Conservation (phyloP, 495 filamentous ascomycete species). For the Penicillium robsamsonii region DNA sequence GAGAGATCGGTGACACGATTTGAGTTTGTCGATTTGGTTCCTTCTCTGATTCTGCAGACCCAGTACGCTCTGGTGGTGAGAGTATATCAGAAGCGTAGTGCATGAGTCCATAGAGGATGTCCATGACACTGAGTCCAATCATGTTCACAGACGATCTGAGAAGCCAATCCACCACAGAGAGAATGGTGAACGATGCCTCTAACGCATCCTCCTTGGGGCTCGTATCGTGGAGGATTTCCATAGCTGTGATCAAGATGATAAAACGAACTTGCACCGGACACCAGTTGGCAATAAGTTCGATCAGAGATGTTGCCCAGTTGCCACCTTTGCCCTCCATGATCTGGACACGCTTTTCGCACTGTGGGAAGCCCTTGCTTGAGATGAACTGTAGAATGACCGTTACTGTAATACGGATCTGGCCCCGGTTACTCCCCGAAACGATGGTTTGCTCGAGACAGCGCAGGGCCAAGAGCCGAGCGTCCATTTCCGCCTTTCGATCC, state of each 20-base stretch:
- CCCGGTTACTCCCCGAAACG: conserved; percentile 63
- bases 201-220: conserved; percentile 64
- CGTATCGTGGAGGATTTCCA: conserved; percentile 67
- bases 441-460: conserved; percentile 81
- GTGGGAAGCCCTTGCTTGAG: conserved; percentile 49
- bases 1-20: conserved; percentile 36
- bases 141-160: conserved; percentile 84
- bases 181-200: conserved; percentile 66
- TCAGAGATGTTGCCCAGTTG: conserved; percentile 77
- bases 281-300: conserved; percentile 75
- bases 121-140: conserved; percentile 91
- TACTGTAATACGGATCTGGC: conserved; percentile 74
- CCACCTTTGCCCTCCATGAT: conserved; percentile 36
- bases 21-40: conserved; percentile 10
- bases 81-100: conserved; percentile 74
- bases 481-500: conserved; percentile 81
- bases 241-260: conserved; percentile 74
- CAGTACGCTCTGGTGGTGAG: conserved; percentile 53
- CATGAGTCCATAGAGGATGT: conserved; percentile 77
- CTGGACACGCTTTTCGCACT: conserved; percentile 24
- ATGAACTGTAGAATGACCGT: conserved; percentile 69
- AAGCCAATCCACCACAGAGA: conserved; percentile 73
- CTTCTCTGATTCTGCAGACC: conserved; percentile 24
- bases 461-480: conserved; percentile 78
- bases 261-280: conserved; percentile 89